Evolutionary conservation across 148 eudicot species (phyloP).

Genomic region (Euryodendron excelsum): DNA sequence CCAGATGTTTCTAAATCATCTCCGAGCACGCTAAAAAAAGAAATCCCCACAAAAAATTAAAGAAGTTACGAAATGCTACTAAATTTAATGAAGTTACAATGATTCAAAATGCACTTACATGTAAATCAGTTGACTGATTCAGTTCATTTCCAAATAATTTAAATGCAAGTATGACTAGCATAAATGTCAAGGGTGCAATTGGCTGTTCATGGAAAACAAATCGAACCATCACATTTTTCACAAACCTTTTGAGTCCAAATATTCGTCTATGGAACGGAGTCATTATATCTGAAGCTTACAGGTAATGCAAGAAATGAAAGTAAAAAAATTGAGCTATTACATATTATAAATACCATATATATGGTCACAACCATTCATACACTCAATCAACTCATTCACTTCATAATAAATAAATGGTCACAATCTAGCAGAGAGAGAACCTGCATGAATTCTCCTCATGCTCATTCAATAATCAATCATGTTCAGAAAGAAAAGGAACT

Average conservation of each 20-base stretch:
- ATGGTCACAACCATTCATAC: no score
- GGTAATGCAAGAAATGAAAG: no score
- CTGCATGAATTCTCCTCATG: no score
- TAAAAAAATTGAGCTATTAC: background rate
- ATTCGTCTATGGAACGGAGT: no score
- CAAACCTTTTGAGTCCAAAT: background rate
- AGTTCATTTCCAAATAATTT: background rate
- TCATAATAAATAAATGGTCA: no score
- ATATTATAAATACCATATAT: background rate
- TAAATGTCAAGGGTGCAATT: background rate
- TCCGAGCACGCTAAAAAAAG: background rate
- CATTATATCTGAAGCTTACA: no score
- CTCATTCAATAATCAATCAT: no score
- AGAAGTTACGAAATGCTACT: background rate
- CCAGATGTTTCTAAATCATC: background rate
- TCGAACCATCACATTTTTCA: background rate
- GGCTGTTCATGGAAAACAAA: background rate
- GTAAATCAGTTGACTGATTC: background rate
- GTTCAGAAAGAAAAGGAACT: no score
- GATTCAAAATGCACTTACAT: background rate
- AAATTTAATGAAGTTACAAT: background rate
- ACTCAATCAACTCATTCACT: no score
- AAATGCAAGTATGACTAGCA: background rate
- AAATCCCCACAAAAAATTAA: background rate
- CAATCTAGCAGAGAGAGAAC: no score